Percentiles rank a stretch among this genome's conserved stretches.
Evolutionary conservation across 192 early-diverging fungal genomes (phyloP).

Genomic region (Haplosporangium gracile): DNA sequence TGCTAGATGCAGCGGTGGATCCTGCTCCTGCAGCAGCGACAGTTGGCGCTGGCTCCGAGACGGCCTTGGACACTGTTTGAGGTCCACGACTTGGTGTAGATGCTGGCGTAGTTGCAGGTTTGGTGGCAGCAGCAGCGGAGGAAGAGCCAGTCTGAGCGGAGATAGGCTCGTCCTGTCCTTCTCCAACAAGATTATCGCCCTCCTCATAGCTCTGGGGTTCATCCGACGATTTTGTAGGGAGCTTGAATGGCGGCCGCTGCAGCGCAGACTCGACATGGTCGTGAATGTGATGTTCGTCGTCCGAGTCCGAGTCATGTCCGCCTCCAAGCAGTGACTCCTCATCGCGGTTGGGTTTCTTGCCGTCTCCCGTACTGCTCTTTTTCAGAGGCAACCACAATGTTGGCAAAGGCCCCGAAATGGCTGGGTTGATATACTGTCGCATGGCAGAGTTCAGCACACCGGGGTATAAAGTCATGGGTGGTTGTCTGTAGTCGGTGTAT

Average conservation of each 20-base stretch:
- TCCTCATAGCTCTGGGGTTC: conserved; percentile 31
- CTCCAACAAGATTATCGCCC: conserved; percentile 46
- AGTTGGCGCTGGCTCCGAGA: not conserved
- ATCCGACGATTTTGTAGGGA: conserved; percentile 35
- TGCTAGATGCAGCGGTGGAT: not conserved
- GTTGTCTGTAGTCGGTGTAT: conserved; percentile 81
- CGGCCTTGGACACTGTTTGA: not conserved
- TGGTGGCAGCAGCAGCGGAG: not conserved
- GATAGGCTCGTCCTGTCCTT: conserved; percentile 40
- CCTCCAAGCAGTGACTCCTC: conserved; percentile 18
- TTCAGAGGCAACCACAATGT: conserved; percentile 80
- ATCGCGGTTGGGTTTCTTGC: conserved; percentile 11
- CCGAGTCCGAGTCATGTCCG: conserved; percentile 3
- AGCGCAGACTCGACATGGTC: conserved; percentile 34
- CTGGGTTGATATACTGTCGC: conserved; percentile 76
- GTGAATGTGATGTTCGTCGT: conserved; percentile 35
- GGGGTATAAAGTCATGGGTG: conserved; percentile 75
- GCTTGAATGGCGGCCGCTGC: conserved; percentile 30
- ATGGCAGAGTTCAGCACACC: conserved; percentile 82
- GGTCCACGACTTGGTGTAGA: not conserved
- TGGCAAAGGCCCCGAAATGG: conserved; percentile 73
- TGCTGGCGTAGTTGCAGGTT: not conserved
- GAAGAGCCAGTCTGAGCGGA: not conserved
- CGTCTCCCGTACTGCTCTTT: conserved; percentile 11
- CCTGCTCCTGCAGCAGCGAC: not conserved